Evolutionary conservation across 2,329 filamentous ascomycete species (phyloP), one percentile per base, ranked within the genome.

Genomic region (Colletotrichum shisoi): DNA sequence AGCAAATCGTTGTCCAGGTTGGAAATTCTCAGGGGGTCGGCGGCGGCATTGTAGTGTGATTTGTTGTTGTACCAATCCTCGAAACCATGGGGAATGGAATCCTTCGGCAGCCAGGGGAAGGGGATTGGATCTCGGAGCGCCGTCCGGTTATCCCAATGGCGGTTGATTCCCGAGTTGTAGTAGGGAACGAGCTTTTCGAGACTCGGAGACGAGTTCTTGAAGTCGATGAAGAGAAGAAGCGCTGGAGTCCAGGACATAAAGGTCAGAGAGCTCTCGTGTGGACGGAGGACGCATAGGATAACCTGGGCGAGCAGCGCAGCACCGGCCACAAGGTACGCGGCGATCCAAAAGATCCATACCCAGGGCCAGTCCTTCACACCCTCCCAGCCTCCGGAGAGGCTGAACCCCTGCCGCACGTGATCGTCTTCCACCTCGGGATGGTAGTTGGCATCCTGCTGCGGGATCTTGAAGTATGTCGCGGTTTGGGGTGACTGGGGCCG

Each of bases 241-340:
- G 71, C 71, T 3, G 74, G 65, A 0, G 77, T 78, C 74, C 77
- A 79, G 0, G 77, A 79, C 60, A 79, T 71, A 69, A 77, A 79
- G 7, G 71, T 71, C 12, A 79, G 65, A 2, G 77, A 74, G 57
- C 71, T 71, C 24, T 76, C 73, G 13, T 69, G 51, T 0, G 77
- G 77, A 11, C 77, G 73, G 15, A 72, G 54, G 1, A 72, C 72
- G 5, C 17, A 34, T 17, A 51, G 27, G 48, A 34, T 19, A n/a
- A 19, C 9, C 27, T 51, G 17, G 17, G 48, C 48, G 17, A 51
- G 48, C 27, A 51, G 27, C 9, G 48, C 27, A 34, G 12, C 27
- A 34, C 15, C 27, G n/a, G 48, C 48, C 27, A 51, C 15, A 11
- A n/a, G 13, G 48, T 51, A 51, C 2, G 48, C 48, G 11, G 27